Percentiles rank a stretch among this genome's conserved stretches.
Conservation (phyloP, 441 rosid species). For the Aquilaria agallochum region DNA sequence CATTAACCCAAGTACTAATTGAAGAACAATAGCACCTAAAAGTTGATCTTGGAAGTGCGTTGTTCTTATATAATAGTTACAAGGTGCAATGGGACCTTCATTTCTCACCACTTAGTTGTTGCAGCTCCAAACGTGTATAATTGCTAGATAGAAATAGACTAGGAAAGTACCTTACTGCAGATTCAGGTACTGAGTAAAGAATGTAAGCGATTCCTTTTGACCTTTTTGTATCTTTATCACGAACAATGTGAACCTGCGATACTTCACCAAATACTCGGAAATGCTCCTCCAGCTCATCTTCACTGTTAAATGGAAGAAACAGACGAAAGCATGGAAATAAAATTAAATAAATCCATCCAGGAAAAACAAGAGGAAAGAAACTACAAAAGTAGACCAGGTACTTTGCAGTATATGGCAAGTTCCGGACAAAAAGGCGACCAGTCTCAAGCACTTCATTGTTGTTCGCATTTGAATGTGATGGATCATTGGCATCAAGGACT, state of each 20-base stretch:
- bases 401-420: conserved; percentile 80
- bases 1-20: too few species aligned
- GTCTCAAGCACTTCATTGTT: conserved; percentile 36
- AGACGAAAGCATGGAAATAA: conserved; percentile 2
- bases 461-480: conserved; percentile 29
- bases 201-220: conserved; percentile 88
- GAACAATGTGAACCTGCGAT: conserved; percentile 75
- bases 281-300: conserved; percentile 82
- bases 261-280: conserved; percentile 57
- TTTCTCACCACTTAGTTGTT: conserved; percentile 4
- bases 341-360: background rate
- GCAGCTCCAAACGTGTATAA: background rate
- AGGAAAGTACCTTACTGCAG: conserved; percentile 64
- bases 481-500: conserved; percentile 29
- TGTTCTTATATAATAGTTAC: background rate
- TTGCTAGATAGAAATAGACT: background rate
- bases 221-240: conserved; percentile 82
- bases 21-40: background rate
- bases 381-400: conserved; percentile 14
- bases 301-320: conserved; percentile 38
- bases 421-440: conserved; percentile 81
- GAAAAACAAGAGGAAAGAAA: background rate
- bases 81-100: conserved; percentile 4
- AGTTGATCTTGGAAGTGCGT: background rate
- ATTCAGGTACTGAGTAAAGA: conserved; percentile 58